phyloP scores from a whole-genome alignment of 768 basidiomycete genomes.

The Trametes sanguinea region DNA sequence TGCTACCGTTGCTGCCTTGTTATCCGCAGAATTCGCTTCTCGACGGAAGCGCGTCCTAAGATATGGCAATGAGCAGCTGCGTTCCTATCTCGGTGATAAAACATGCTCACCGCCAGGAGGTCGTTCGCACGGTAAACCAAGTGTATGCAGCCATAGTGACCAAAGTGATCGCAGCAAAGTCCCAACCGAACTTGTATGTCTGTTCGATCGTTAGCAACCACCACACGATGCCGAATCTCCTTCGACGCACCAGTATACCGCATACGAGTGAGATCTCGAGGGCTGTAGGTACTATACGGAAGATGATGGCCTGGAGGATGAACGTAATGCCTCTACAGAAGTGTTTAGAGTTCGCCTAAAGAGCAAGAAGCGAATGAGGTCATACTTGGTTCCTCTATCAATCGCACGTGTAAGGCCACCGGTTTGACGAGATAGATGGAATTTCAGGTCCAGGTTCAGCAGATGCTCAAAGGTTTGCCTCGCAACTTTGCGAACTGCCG shows the following conservation, averaged over 20 bases:
- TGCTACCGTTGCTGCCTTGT: conserved; percentile 90
- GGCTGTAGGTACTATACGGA: conserved; percentile 94
- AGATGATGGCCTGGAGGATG: conserved; percentile 88
- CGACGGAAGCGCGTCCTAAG: conserved; percentile 88
- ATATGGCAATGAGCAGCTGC: background rate
- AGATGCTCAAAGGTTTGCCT: conserved; percentile 95
- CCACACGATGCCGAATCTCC: background rate
- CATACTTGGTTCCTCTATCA: conserved; percentile 94
- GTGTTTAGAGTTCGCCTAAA: background rate
- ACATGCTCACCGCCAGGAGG: conserved; percentile 83
- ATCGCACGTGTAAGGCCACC: conserved; percentile 96
- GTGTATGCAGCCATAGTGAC: conserved; percentile 87
- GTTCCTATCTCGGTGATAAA: too few species aligned
- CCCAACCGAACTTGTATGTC: conserved; percentile 98
- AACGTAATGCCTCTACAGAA: conserved; percentile 88
- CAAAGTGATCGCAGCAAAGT: conserved; percentile 90
- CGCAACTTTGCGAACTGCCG: conserved; percentile 92
- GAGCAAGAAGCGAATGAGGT: background rate
- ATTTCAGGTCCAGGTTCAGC: conserved; percentile 85
- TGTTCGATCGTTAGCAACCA: conserved; percentile 32
- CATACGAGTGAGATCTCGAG: conserved; percentile 96
- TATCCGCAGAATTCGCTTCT: conserved; percentile 94
- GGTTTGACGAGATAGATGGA: conserved; percentile 92
- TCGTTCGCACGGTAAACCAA: conserved; percentile 96
- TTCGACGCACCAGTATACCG: conserved; percentile 81